Conservation (phyloP, 2,329 filamentous ascomycete genomes). For the Didymella arachidicola region DNA sequence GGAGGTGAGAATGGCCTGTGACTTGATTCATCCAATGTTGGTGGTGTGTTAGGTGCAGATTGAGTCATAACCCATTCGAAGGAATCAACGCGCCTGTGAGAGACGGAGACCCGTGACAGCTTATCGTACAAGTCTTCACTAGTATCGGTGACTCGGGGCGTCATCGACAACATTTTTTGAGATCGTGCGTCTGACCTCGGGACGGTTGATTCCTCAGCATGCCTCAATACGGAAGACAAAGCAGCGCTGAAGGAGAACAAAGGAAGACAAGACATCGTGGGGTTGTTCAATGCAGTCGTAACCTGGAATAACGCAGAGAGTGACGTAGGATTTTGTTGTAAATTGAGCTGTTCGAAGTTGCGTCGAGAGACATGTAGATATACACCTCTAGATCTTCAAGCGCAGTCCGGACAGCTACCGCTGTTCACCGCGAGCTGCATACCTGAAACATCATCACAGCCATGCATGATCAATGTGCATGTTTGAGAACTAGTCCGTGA, state of each 20-base stretch:
- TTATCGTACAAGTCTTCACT: conserved; percentile 9
- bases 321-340: no score
- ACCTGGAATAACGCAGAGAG: no score
- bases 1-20: background rate
- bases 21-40: background rate
- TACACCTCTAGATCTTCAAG: background rate
- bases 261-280: conserved; percentile 15
- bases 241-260: conserved; percentile 10
- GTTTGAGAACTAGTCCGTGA: background rate
- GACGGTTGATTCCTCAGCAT: background rate
- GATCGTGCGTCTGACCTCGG: background rate
- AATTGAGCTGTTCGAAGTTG: no score
- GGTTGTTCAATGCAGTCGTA: background rate
- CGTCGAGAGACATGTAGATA: background rate
- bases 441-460: conserved; percentile 14
- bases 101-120: conserved; percentile 14
- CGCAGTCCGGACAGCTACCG: conserved; percentile 2
- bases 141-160: background rate
- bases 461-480: background rate
- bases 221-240: background rate
- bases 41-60: conserved; percentile 13
- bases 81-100: conserved; percentile 15
- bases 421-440: background rate
- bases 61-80: conserved; percentile 19
- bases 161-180: background rate